These are phyloP conservation scores for Apiotrichum gracile DNA, from an alignment of 1,284 basidiomycete genomes.

Conservation along the genomic window DNA sequence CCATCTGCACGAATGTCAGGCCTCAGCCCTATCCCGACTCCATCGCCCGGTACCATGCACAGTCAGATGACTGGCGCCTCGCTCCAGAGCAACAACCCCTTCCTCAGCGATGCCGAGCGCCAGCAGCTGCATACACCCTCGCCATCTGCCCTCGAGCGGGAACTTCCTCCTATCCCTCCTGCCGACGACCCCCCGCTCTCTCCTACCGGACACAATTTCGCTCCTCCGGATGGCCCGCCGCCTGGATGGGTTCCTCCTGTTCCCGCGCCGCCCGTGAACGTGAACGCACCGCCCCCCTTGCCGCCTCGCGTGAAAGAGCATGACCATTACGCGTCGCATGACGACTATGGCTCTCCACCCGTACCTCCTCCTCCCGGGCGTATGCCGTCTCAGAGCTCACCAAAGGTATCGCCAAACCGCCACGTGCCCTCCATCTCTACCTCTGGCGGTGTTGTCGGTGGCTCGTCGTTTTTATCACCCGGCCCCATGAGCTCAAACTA, in stretches of 20 bases:
- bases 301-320: neutral
- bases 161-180: neutral
- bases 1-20: no score
- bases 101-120: constrained; percentile 63
- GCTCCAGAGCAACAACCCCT: constrained; percentile 41
- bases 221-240: neutral
- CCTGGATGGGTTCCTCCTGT: neutral
- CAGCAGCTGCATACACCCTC: constrained; percentile 23
- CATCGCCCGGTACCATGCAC: constrained; percentile 16
- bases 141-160: neutral
- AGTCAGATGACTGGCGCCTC: constrained; percentile 17
- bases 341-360: neutral
- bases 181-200: no score
- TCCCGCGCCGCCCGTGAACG: neutral
- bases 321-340: no score
- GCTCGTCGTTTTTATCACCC: neutral
- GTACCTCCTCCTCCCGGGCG: neutral
- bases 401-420: neutral
- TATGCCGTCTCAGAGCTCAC: neutral
- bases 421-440: no score
- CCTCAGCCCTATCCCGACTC: neutral
- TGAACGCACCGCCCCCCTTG: neutral
- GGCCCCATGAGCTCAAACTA: neutral
- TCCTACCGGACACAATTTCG: neutral
- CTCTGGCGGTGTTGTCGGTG: no score